Base-by-base conservation (phyloP, 176 grass and related monocot species). In the Tillandsia leiboldiana region DNA sequence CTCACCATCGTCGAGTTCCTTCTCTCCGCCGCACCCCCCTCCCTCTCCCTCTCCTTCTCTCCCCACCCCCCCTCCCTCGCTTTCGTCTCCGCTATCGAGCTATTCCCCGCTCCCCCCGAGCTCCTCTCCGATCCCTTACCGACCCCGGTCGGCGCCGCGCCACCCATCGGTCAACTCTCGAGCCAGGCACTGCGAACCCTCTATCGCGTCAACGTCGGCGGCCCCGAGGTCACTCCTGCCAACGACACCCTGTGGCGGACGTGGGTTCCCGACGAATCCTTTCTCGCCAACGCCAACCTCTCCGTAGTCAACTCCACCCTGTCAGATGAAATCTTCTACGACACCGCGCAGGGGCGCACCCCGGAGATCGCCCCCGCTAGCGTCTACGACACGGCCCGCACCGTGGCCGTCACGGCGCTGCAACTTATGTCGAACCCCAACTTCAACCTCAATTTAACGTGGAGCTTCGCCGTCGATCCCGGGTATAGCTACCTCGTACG, bases 1-100 rank as follows among this genome's bases (percentile, higher is more conserved):
- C 81, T 69, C 12, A 65, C 67, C 24, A 74, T 92, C 67, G 83
- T 85, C 59, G 93, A 96, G 73, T 96, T 87, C 77, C 87, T 92
- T 68, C 33, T 96, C 42, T 79, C 78, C 53, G 27, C 57, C 0
- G 49, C 15, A 33, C 4, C 24, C 18, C 51, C 14, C 49, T 14
- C 64, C 20, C 20, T 89, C 17, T 20, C 56, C 18, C 20, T 84
- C 70, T 9, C 52, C 10, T 84, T 89, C 71, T 10, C 28, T 20
- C n/a, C 75, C 86, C 2, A 4, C 49, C 65, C 2, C 1, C 13
- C 59, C 11, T 26, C 71, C 26, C 47, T 57, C 12, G 78, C 78
- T 42, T 89, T 89, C 76, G 66, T 84, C 75, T 84, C 70, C 69
- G 86, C 78, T 11, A 64, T 89, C 63, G 86, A 89, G 79, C 58